phyloP scores from a whole-genome alignment of 176 grass and related monocot genomes.

The barley (Hordeum vulgare) region MorexV3_pseudomolecules_assembly NC_058522.1:412385325-412385824 shows the following conservation, averaged over 20 bases:
- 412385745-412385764: slow-evolving; percentile 9
- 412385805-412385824: not conserved
- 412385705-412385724: not conserved
- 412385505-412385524: not conserved
- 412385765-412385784: not conserved
- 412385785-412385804: not conserved
- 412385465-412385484: not conserved
- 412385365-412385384: too few relatives aligned
- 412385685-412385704: not conserved
- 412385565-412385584: not conserved
- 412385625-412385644: not conserved
- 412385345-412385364: too few relatives aligned
- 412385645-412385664: not conserved
- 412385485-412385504: not conserved
- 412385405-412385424: not conserved
- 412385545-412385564: not conserved
- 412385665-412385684: not conserved
- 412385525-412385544: not conserved
- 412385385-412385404: not conserved
- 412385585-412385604: not conserved
- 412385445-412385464: not conserved
- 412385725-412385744: not conserved
- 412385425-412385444: not conserved
- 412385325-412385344: too few relatives aligned
- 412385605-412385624: not conserved